Evolutionary conservation across 2,329 filamentous ascomycete genomes (phyloP).

Genomic region (Ceratocystis huliohia): DNA sequence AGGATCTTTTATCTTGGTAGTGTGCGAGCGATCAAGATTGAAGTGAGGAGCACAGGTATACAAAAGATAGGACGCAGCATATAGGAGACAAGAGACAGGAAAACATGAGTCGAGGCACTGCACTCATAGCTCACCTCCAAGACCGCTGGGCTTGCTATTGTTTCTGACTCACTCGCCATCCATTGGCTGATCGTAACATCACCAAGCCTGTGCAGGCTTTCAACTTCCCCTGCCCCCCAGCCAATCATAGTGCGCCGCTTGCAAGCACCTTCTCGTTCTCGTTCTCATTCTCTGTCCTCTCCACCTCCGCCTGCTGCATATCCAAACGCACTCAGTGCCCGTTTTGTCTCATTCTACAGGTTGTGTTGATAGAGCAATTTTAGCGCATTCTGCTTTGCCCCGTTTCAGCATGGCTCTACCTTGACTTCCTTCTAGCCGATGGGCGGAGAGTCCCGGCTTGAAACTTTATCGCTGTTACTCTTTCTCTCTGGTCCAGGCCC

Average conservation of each 20-base stretch:
- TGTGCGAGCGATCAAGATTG: no score
- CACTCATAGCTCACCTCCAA: no score
- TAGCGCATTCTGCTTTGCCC: neutral
- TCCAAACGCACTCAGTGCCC: neutral
- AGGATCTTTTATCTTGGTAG: no score
- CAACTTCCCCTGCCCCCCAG: neutral
- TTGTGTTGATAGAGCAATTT: neutral
- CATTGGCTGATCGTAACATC: no score
- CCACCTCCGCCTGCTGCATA: neutral
- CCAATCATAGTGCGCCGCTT: neutral
- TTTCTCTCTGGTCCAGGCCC: neutral
- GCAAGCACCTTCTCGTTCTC: neutral
- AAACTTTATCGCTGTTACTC: neutral
- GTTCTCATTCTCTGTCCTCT: neutral
- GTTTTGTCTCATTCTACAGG: no score
- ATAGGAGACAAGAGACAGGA: no score
- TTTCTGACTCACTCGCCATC: no score
- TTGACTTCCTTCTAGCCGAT: slow-evolving; percentile 13
- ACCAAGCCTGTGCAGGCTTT: no score
- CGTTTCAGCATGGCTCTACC: neutral
- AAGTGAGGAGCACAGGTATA: no score
- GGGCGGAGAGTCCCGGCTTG: slow-evolving; percentile 14
- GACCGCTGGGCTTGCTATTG: no score
- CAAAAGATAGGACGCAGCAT: no score
- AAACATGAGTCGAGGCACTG: no score